Evolutionary conservation across 495 filamentous ascomycete genomes (phyloP).

Genomic region (Alectoria sarmentosa): DNA sequence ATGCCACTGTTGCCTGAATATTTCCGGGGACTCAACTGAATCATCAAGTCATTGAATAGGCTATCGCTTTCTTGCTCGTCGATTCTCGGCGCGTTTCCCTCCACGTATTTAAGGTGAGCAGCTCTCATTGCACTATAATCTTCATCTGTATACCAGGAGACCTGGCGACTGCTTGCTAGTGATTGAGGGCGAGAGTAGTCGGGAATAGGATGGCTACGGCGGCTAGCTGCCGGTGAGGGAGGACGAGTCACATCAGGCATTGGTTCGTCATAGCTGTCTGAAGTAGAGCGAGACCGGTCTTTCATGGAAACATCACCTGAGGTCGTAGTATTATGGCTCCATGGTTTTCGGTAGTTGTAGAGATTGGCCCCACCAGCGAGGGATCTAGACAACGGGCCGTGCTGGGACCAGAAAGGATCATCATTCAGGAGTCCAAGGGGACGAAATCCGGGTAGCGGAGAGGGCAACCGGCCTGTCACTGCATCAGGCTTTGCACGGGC

Average conservation of each 20-base stretch:
- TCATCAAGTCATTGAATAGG: constrained; percentile 33
- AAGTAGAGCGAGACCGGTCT: constrained; percentile 34
- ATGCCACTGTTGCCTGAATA: constrained; percentile 28
- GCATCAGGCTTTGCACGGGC: constrained; percentile 19
- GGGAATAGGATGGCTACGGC: constrained; percentile 39
- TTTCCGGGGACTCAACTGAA: constrained; percentile 40
- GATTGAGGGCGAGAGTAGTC: constrained; percentile 30
- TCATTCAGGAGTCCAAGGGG: constrained; percentile 22
- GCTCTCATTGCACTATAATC: neutral
- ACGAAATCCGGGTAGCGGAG: constrained; percentile 28
- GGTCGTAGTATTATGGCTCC: constrained; percentile 18
- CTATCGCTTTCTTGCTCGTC: constrained; percentile 34
- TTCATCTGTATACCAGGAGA: constrained; percentile 26
- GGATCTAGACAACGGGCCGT: constrained; percentile 31
- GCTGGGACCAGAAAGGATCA: constrained; percentile 27
- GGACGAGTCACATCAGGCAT: constrained; percentile 47
- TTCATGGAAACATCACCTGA: constrained; percentile 15
- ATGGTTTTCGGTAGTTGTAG: constrained; percentile 28
- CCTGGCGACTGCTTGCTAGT: constrained; percentile 39
- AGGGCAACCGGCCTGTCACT: constrained; percentile 23
- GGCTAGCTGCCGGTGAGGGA: constrained; percentile 35
- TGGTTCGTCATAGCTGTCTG: constrained; percentile 42
- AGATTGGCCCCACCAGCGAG: constrained; percentile 27
- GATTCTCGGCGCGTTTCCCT: constrained; percentile 17
- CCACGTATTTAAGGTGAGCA: neutral